Conservation (phyloP, 768 basidiomycete species). For the Boletus rufocinnamomeus region DNA sequence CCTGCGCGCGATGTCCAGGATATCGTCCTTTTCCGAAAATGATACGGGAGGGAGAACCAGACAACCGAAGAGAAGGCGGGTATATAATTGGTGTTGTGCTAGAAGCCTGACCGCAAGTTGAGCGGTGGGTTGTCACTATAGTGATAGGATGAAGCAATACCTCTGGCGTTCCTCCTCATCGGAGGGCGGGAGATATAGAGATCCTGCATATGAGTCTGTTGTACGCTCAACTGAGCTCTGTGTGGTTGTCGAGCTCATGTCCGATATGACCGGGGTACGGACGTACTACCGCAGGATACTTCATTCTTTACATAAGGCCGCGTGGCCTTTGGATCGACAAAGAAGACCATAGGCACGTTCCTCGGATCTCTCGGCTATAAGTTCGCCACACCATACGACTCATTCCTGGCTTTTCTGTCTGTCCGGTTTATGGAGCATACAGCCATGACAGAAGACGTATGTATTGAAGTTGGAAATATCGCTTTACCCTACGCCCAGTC, state of each 20-base stretch:
- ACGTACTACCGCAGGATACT: not conserved
- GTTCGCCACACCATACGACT: not conserved
- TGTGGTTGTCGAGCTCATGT: constrained; percentile 11
- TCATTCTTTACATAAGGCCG: not conserved
- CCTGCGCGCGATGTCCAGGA: constrained; percentile 27
- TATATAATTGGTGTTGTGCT: constrained; percentile 24
- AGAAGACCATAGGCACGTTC: not conserved
- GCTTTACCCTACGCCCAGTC: not conserved
- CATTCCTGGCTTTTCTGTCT: no score
- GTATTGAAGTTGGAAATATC: not conserved
- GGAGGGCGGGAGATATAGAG: constrained; percentile 27
- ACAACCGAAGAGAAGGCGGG: constrained; percentile 23
- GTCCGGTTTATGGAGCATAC: no score
- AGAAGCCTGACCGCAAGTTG: constrained; percentile 6
- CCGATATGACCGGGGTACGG: not conserved
- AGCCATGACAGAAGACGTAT: not conserved
- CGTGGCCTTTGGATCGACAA: not conserved
- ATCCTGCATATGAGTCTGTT: constrained; percentile 23
- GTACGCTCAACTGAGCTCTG: constrained; percentile 11
- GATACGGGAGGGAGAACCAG: constrained; percentile 23
- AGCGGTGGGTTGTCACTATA: not conserved
- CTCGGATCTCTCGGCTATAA: not conserved
- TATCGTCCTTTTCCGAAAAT: constrained; percentile 18
- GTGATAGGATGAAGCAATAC: not conserved
- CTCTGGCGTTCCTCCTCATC: constrained; percentile 31